Conservation (phyloP, 805 yeast genomes). For the Pichia pseudocactophila region DNA sequence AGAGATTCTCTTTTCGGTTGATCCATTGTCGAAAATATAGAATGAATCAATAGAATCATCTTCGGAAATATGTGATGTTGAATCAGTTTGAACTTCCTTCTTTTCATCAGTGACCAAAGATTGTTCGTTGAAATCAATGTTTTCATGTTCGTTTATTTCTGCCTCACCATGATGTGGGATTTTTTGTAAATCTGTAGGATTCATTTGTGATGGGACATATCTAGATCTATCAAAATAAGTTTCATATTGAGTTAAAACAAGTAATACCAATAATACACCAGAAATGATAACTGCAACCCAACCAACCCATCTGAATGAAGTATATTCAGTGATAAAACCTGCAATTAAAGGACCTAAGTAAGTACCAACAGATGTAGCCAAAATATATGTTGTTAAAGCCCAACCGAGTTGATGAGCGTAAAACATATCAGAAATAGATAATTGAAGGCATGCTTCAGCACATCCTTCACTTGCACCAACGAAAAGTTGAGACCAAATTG, state of each 20-base stretch:
- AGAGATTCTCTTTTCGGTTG: constrained; percentile 32
- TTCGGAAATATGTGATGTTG: constrained; percentile 4
- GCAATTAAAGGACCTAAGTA: constrained; percentile 74
- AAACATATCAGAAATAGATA: constrained; percentile 62
- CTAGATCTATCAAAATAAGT: constrained; percentile 53
- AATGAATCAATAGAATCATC: constrained; percentile 6
- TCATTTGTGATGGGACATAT: constrained; percentile 19
- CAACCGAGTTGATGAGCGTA: constrained; percentile 72
- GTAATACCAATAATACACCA: constrained; percentile 45
- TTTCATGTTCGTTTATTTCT: not conserved
- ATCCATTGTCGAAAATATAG: constrained; percentile 27
- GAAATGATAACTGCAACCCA: constrained; percentile 57
- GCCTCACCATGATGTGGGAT: constrained; percentile 5
- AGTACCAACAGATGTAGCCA: constrained; percentile 70
- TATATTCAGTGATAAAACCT: constrained; percentile 54
- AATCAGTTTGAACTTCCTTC: constrained; percentile 3
- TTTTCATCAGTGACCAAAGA: constrained; percentile 4
- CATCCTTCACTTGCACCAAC: constrained; percentile 77
- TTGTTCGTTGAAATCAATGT: not conserved
- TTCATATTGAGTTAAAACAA: constrained; percentile 60
- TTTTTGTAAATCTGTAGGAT: constrained; percentile 3
- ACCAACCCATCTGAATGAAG: constrained; percentile 76
- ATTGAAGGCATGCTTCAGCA: constrained; percentile 65
- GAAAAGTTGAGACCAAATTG: constrained; percentile 70
- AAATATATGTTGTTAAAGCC: constrained; percentile 61